phyloP scores from a whole-genome alignment of 306 rosid species.

The Cicer arietinum region DNA sequence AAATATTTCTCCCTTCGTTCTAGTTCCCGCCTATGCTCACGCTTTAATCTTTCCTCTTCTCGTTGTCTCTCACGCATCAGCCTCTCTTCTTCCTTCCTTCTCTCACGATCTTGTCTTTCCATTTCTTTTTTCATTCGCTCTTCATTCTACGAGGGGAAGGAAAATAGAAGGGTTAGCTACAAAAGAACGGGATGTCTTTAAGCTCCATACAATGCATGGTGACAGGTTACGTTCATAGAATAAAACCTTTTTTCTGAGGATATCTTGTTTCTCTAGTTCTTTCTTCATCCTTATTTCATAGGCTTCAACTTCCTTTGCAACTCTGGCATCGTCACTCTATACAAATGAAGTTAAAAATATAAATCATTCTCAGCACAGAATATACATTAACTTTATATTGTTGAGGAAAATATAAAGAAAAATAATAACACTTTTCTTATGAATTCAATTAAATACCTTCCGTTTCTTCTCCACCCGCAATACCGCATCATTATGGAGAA shows the following conservation, averaged over 20 bases:
- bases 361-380: constrained; percentile 35
- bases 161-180: constrained; percentile 39
- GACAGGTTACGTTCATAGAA: constrained; percentile 25
- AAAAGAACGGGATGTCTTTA: constrained; percentile 1
- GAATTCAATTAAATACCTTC: constrained; percentile 60
- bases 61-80: constrained; percentile 87
- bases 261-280: constrained; percentile 96
- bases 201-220: constrained; percentile 3
- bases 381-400: constrained; percentile 11
- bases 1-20: constrained; percentile 91
- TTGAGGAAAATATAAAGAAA: constrained; percentile 30
- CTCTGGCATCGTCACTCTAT: constrained; percentile 79
- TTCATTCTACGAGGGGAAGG: constrained; percentile 63
- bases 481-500: constrained; percentile 52
- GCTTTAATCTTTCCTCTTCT: constrained; percentile 86
- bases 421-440: constrained; percentile 33
- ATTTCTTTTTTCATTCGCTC: constrained; percentile 85
- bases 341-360: constrained; percentile 37
- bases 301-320: constrained; percentile 80
- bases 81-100: constrained; percentile 96
- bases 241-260: constrained; percentile 81
- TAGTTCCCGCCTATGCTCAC: constrained; percentile 86
- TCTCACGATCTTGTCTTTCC: constrained; percentile 94
- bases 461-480: constrained; percentile 78
- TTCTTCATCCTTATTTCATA: constrained; percentile 81